Conservation (phyloP, 1,139 yeast species). For the Eremothecium coryli region DNA sequence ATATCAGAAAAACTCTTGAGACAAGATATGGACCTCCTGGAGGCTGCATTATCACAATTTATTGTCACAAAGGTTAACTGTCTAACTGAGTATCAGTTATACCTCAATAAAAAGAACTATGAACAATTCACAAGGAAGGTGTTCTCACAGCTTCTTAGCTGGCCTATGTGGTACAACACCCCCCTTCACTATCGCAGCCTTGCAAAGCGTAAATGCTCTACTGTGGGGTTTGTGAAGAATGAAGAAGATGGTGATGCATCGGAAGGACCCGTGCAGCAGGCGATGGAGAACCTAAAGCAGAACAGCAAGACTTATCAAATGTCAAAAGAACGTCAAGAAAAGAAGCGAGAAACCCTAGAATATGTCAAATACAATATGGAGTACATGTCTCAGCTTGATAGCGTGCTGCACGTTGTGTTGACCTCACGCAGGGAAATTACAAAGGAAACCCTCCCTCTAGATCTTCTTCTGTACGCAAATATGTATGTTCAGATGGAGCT, state of each 20-base stretch:
- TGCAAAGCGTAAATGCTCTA: slow-evolving; percentile 41
- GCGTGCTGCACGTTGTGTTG: slow-evolving; percentile 17
- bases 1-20: slow-evolving; percentile 36
- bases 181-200: slow-evolving; percentile 46
- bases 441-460: slow-evolving; percentile 11
- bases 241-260: slow-evolving; percentile 15
- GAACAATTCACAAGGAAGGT: slow-evolving; percentile 55
- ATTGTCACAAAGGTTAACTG: slow-evolving; percentile 17
- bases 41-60: slow-evolving; percentile 17
- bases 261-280: slow-evolving; percentile 12
- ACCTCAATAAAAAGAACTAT: slow-evolving; percentile 52
- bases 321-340: slow-evolving; percentile 12
- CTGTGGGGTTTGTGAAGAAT: slow-evolving; percentile 17
- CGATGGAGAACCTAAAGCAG: slow-evolving; percentile 20
- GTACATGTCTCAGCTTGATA: slow-evolving; percentile 14
- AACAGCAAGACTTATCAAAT: slow-evolving; percentile 22
- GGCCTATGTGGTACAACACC: slow-evolving; percentile 80
- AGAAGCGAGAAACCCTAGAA: slow-evolving; percentile 33
- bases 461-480: slow-evolving; percentile 21
- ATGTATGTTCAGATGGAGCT: slow-evolving; percentile 21
- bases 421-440: slow-evolving; percentile 12
- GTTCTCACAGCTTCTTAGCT: slow-evolving; percentile 53
- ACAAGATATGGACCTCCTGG: slow-evolving; percentile 11
- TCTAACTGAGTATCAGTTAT: slow-evolving; percentile 50
- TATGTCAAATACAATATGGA: slow-evolving; percentile 43